These are phyloP conservation scores for Eucalyptus victrix DNA, from an alignment of 345 rosid species.

Conservation along the genomic window DNA sequence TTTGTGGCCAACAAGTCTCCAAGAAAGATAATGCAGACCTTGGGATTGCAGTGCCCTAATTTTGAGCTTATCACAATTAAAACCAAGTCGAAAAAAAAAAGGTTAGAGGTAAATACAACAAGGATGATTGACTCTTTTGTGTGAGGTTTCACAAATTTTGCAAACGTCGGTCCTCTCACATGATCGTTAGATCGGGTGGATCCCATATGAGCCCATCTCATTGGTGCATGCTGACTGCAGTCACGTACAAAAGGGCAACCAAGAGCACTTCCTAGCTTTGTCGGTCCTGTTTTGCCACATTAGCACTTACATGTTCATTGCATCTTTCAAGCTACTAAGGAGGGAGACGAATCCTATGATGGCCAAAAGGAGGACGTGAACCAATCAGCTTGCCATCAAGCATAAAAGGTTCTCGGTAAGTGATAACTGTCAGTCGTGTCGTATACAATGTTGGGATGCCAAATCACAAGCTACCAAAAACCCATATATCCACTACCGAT, in stretches of 20 bases:
- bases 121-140: background rate
- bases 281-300: background rate
- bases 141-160: background rate
- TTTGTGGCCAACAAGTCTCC: background rate
- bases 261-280: background rate
- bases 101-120: accelerated
- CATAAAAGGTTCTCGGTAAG: background rate
- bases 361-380: background rate
- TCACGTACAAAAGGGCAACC: background rate
- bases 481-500: background rate
- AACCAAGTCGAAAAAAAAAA: background rate
- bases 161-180: background rate
- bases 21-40: background rate
- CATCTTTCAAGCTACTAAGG: background rate
- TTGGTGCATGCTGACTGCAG: background rate
- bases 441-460: background rate
- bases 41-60: background rate
- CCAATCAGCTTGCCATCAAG: background rate
- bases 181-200: background rate
- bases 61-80: background rate
- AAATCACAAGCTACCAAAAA: background rate
- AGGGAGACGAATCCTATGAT: background rate
- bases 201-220: background rate
- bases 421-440: background rate
- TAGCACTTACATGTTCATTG: background rate